Evolutionary conservation across 2,329 filamentous ascomycete species (phyloP), one percentile per base, ranked within the genome.

Genomic region (Cordyceps pruinosa): DNA sequence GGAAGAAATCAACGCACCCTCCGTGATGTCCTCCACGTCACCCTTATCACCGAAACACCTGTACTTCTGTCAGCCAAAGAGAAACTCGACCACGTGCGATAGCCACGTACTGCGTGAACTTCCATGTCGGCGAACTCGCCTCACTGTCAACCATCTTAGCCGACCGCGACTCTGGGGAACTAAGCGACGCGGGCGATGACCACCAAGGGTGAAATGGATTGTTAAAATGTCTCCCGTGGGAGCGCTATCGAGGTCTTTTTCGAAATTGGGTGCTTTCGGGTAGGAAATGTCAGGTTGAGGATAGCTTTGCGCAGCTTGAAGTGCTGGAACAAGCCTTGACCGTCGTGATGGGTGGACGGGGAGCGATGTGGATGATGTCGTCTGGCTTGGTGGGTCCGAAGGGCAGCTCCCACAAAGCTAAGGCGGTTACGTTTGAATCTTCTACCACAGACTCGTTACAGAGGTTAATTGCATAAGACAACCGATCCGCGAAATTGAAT

Each of bases 31-130:
- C 75, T 97, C 94, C 65, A 99, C 93, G 78, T 99, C 94, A 67
- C 94, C 94, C 78, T 99, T 99, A 79, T 99, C 94, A 75, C 94
- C 94, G 77, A 99, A 99, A 80, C 94, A 97, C 80, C 93, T 97
- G 69, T 59, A 58, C 42, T 53, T 60, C 62, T 65, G 46, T 57
- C 50, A 63, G 60, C 44, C 57, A 42, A 34, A 45, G 46, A 51
- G 51, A 58, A 46, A 42, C 32, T 32, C 54, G 10, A 37, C 26
- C 46, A 28, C 35, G 53, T 32, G 52, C 30, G 26, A 42, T 48
- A 59, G 39, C 49, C 57, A 82, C 90, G 76, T 89, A 96, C 92
- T 97, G 93, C 75, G 93, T 97, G 79, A 97, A 97, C 83, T 97
- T 97, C 93, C 93, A 97, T 77, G 92, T 97, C 72, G 92, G 92